Evolutionary conservation across 1,139 yeast species (phyloP), one percentile per base, ranked within the genome.

Genomic region (Cylindricascospora bacillispora): DNA sequence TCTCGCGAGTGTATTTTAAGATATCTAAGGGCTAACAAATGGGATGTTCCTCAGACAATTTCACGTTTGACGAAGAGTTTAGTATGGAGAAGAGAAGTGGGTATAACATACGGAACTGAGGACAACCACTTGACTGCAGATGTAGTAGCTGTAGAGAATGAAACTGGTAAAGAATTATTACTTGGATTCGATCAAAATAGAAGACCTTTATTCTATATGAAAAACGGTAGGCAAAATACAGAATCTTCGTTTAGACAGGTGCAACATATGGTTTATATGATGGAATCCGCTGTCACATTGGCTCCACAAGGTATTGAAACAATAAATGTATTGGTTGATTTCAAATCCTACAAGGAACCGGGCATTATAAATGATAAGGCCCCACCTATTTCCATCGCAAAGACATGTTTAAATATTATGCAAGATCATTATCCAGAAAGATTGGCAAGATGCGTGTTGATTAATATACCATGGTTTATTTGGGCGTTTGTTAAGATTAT

Each of bases 291-390:
- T 13, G 83, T 83, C 27, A 83, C 83, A 42, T 70, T 73, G 54
- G 82, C 85, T 92, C 95, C 95, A 3, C 75, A 92, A 2, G 97
- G 95, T 13, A 95, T 86, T 44, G 97, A 89, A 46, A 76, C 83
- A 15, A 63, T 86, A 32, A 93, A 95, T 1, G 63, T 86, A 29
- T 60, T 89, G 38, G 85, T 86, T 38, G 97, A 89, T 56, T 86
- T 86, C 58, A 81, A 85, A 52, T 75, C 70, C 16, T 70, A 73
- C 34, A 60, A 63, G 60, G 78, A 46, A 22, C 52, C 54, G 40
- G 50, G 60, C 54, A 44, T 52, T 17, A 43, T 50, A 7, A 35
- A 47, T 9, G 54, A 52, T 24, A 54, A 53, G 31, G 51, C 54
- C 29, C 60, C 61, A 17, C 56, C 60, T 2, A 23, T 56, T 4